Percentiles rank a stretch among this genome's conserved stretches.
Conservation (phyloP, 306 rosid species). For the Casuarina glauca region DNA sequence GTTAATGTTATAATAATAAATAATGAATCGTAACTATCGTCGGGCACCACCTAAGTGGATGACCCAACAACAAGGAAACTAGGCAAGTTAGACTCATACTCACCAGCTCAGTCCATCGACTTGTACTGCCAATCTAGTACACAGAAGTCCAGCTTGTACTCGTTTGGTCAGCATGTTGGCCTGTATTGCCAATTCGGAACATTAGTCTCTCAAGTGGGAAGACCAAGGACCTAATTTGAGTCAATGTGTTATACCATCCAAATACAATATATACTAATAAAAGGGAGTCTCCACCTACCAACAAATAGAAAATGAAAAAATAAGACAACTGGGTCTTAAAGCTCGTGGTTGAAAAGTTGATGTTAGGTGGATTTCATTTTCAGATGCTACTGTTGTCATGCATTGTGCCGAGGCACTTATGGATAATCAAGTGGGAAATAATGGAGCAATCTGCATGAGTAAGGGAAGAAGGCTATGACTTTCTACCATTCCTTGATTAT, state of each 20-base stretch:
- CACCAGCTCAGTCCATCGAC: too few species aligned
- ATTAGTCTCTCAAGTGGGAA: neutral
- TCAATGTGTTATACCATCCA: neutral
- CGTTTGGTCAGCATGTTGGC: too few species aligned
- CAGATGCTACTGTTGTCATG: conserved; percentile 9
- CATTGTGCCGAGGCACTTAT: too few species aligned
- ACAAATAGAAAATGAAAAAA: neutral
- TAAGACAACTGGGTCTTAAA: neutral
- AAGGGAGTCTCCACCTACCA: neutral
- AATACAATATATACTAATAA: neutral
- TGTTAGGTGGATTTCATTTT: conserved; percentile 6
- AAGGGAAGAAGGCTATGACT: neutral
- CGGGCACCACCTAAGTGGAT: too few species aligned
- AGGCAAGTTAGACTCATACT: too few species aligned
- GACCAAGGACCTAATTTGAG: too few species aligned
- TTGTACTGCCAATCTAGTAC: too few species aligned
- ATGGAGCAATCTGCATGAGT: neutral
- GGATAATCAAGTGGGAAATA: neutral
- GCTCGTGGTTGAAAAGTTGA: neutral
- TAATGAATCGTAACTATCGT: too few species aligned
- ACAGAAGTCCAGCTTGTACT: too few species aligned
- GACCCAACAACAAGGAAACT: too few species aligned
- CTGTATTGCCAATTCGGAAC: too few species aligned
- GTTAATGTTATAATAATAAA: too few species aligned
- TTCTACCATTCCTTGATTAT: neutral